phyloP scores from a whole-genome alignment of 1,284 basidiomycete genomes.

The Sparassis latifolia region DNA sequence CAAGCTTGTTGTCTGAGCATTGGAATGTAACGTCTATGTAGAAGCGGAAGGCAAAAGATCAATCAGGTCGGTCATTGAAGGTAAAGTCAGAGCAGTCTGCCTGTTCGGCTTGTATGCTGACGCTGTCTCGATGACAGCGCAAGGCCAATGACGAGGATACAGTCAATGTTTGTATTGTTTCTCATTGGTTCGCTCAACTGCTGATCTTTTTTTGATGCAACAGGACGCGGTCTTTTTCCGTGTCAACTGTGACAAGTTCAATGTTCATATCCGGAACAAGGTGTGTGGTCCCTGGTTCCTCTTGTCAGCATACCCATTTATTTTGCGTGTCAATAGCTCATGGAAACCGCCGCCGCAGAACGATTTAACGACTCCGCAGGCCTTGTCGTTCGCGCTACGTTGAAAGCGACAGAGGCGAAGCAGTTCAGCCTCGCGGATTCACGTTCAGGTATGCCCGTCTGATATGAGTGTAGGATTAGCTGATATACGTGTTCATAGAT shows the following conservation, averaged over 20 bases:
- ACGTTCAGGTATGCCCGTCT: constrained; percentile 48
- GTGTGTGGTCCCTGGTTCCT: constrained; percentile 32
- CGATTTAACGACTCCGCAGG: constrained; percentile 75
- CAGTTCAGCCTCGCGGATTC: constrained; percentile 56
- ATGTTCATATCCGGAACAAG: constrained; percentile 83
- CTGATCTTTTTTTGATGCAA: neutral
- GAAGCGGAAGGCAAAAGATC: constrained; percentile 58
- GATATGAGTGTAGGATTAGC: constrained; percentile 2
- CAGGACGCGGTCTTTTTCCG: constrained; percentile 75
- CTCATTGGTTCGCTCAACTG: neutral
- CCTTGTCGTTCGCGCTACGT: constrained; percentile 60
- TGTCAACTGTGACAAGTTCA: constrained; percentile 86
- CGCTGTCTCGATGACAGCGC: constrained; percentile 31
- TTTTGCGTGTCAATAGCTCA: constrained; percentile 43
- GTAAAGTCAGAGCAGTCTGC: constrained; percentile 24
- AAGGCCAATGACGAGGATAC: constrained; percentile 51
- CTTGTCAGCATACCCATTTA: neutral
- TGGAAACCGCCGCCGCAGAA: constrained; percentile 69
- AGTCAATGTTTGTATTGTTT: constrained; percentile 52
- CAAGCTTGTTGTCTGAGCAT: no score
- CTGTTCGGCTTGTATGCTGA: no score
- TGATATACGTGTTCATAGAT: constrained; percentile 31
- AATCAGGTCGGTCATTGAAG: constrained; percentile 43
- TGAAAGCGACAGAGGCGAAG: constrained; percentile 63
- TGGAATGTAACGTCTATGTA: constrained; percentile 19